Evolutionary conservation across 73 alveolate genomes (phyloP).

Genomic region (Halteria grandinella): DNA sequence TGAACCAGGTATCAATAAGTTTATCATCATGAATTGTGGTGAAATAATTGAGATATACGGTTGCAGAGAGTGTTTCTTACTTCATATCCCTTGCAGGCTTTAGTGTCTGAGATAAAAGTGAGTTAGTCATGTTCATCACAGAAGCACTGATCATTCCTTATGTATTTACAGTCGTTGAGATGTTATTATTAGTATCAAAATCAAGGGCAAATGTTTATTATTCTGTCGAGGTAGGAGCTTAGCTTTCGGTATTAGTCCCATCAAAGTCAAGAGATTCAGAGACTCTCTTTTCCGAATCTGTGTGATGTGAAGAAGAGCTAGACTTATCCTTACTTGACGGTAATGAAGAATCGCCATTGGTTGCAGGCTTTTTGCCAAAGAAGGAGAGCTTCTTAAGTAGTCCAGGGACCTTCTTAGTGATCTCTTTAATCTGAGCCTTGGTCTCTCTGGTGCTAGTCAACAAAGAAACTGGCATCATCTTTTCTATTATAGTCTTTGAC

Average conservation of each 20-base stretch:
- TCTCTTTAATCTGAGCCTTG: constrained; percentile 10
- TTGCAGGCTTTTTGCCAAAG: constrained; percentile 10
- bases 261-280: constrained; percentile 7
- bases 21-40: constrained; percentile 34
- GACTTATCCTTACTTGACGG: neutral
- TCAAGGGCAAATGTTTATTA: neutral
- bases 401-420: constrained; percentile 3
- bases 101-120: too few species aligned
- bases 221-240: neutral
- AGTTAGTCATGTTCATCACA: neutral
- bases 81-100: constrained; percentile 19
- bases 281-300: neutral
- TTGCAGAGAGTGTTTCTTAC: constrained; percentile 42
- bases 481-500: neutral
- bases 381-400: constrained; percentile 2
- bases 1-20: constrained; percentile 38
- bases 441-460: too few species aligned
- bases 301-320: too few species aligned
- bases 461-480: constrained; percentile 20
- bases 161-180: neutral
- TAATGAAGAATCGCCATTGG: neutral
- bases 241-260: neutral
- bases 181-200: constrained; percentile 5
- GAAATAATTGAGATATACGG: constrained; percentile 41
- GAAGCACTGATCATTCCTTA: neutral